Base-by-base conservation (phyloP, 1,284 basidiomycete genomes). In the Cutaneotrichosporon curvatum region DNA sequence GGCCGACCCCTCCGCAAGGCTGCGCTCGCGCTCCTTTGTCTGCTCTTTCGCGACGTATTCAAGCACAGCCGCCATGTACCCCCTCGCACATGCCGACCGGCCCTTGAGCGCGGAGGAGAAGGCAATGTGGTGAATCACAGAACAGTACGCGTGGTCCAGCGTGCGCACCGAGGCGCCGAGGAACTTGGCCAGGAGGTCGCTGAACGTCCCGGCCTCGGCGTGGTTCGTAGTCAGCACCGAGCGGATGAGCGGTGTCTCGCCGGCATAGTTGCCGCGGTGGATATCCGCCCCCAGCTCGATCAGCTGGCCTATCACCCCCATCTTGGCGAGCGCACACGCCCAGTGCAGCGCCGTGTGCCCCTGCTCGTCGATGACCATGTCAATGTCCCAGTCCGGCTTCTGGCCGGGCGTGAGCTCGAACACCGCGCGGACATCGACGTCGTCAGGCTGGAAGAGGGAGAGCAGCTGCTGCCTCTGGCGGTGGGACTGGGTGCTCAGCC, bases 311-410 rank as follows among this genome's bases (percentile, higher is more conserved):
- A 87, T 79, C 20, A 80, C 80, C 15, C 76, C 72, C 46, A 81
- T 75, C 20, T 85, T 80, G 2, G 83, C 89, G 36, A 97, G 77
- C 31, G 90, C 87, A 6, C 89, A 83, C 1, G 95, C 92, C 65
- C 96, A 81, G 68, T 99, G 95, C 22, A 99, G 76, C 6, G 94
- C 84, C 0, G 90, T 91, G 69, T 99, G 94, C 0, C 90, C 88
- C 62, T 92, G 85, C 55, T 96, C 89, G 62, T 99, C 95, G 32
- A 96, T 79, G 36, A 91, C 78, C 16, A 80, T 77, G 65, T 96
- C 86, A 40, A 86, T 73, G 53, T 90, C 87, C 40, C 82, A 64
- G 15, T 62, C 62, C 1, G 51, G 38, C 33, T 43, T 38, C 15
- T 59, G 51, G 16, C 23, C 47, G 16, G 55, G 16, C 3, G 42